Conservation (phyloP, 2,329 filamentous ascomycete species). For the Dryadomyces sulphureus region DNA sequence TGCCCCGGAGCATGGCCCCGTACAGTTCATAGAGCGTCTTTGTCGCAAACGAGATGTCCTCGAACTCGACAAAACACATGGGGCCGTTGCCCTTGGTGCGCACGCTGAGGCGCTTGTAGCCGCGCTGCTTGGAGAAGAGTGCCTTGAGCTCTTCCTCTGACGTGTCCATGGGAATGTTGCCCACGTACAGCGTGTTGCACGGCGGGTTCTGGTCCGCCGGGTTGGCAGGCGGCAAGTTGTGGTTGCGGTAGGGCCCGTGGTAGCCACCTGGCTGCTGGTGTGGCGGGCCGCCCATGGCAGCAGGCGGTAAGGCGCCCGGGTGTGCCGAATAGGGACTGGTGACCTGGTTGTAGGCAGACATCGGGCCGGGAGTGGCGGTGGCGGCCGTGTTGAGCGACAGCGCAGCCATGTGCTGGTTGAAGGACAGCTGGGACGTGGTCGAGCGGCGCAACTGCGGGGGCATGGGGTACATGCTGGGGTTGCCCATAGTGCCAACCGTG, state of each 20-base stretch:
- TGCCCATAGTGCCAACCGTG: not conserved
- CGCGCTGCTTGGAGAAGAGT: constrained; percentile 82
- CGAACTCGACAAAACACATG: constrained; percentile 99
- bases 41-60: constrained; percentile 82
- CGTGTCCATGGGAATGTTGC: constrained; percentile 86
- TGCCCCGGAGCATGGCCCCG: constrained; percentile 75
- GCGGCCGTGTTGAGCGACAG: constrained; percentile 57
- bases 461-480: constrained; percentile 11
- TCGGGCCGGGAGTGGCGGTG: constrained; percentile 22
- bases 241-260: constrained; percentile 40
- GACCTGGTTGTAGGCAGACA: constrained; percentile 28
- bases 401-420: constrained; percentile 46
- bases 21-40: constrained; percentile 85
- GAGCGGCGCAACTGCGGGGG: constrained; percentile 34
- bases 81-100: constrained; percentile 88
- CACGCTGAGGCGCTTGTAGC: constrained; percentile 92
- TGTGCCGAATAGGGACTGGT: constrained; percentile 25
- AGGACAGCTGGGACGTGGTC: constrained; percentile 53
- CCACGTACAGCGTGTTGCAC: constrained; percentile 95
- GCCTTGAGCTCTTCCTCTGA: constrained; percentile 92
- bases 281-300: constrained; percentile 26
- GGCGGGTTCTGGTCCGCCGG: constrained; percentile 93
- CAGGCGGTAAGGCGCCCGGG: constrained; percentile 39
- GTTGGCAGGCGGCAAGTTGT: constrained; percentile 64
- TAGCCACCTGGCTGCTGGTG: constrained; percentile 14